Evolutionary conservation across 1,284 basidiomycete genomes (phyloP).

Genomic region (Sparassis latifolia): DNA sequence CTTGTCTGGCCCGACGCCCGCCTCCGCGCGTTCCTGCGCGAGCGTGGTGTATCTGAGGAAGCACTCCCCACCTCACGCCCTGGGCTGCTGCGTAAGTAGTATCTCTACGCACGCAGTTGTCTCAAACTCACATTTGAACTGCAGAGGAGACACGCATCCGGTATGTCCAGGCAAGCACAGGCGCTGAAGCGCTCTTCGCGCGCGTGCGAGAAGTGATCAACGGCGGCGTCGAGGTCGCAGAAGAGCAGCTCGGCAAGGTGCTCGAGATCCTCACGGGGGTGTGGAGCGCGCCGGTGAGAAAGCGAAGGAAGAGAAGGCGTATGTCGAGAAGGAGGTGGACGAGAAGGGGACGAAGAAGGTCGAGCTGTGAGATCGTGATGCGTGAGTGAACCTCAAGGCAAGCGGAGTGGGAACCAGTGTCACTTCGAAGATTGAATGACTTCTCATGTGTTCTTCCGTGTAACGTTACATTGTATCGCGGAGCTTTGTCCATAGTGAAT

Average conservation of each 20-base stretch:
- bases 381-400: too few relatives aligned
- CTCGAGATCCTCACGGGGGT: slow-evolving; percentile 40
- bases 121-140: slow-evolving; percentile 1
- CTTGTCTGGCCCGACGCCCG: slow-evolving; percentile 88
- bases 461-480: background rate
- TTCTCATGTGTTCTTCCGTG: background rate
- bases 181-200: slow-evolving; percentile 50
- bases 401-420: too few relatives aligned
- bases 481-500: background rate
- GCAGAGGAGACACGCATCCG: slow-evolving; percentile 75
- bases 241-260: slow-evolving; percentile 52
- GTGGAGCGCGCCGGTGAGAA: slow-evolving; percentile 23
- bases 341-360: slow-evolving; percentile 10
- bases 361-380: slow-evolving; percentile 12
- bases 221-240: slow-evolving; percentile 56
- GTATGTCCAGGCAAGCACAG: slow-evolving; percentile 53
- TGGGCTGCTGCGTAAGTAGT: slow-evolving; percentile 58
- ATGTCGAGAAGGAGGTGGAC: slow-evolving; percentile 11
- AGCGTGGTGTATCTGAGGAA: slow-evolving; percentile 64
- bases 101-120: background rate
- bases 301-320: slow-evolving; percentile 13
- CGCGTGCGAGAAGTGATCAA: slow-evolving; percentile 58
- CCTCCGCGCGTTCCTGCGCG: slow-evolving; percentile 76
- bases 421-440: background rate
- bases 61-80: slow-evolving; percentile 58